Base-by-base conservation (phyloP, 768 basidiomycete genomes). In the Xerocomus brunneocitrinus region DNA sequence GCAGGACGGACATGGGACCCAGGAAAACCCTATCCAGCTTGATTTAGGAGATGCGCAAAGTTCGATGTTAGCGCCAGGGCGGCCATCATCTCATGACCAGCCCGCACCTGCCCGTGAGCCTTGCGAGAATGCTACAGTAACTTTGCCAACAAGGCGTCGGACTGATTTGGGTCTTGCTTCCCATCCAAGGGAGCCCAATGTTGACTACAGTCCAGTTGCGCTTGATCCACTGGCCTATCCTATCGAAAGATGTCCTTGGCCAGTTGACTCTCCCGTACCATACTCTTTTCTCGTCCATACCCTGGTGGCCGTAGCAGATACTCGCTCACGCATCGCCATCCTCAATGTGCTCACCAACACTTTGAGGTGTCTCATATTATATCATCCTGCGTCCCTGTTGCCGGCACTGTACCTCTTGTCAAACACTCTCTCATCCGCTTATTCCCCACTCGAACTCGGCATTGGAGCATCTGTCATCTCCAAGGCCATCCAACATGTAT, bases 351-450 rank as follows among this genome's bases (percentile, higher is more conserved):
- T 91, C 52, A 85, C 85, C 35, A 95, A 95, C 61, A 77, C 86
- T 28, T 69, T 95, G 8, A 84, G 87, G 28, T 77, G 81, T 22
- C 76, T 95, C 49, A 76, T 84, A 55, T 65, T 72, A 36, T 79
- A 83, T 59, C 82, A 92, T 61, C 80, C 89, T 0, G 50, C 75
- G 22, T 87, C 89, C 38, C 78, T 95, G 41, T 72, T 87, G 43
- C 79, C 89, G n/a, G 77, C 88, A 34, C 71, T 92, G 7, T 93
- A 92, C 65, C 80, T 93, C 22, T 74, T 93, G 31, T 91, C 91
- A 12, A 94, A 92, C 66, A 80, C 87, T 22, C 76, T 93, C 34
- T 77, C 82, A 2, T 88, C 91, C 19, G 80, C 87, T 0, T 94
- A 91, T 70, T 75, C 79, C 44, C 74, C 83, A 14, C 68, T 86